A percentile compares a stretch with the other conserved stretches of the same genome.
phyloP scores from a whole-genome alignment of 192 early-diverging fungal species.

The Rhizophagus sp. region DNA sequence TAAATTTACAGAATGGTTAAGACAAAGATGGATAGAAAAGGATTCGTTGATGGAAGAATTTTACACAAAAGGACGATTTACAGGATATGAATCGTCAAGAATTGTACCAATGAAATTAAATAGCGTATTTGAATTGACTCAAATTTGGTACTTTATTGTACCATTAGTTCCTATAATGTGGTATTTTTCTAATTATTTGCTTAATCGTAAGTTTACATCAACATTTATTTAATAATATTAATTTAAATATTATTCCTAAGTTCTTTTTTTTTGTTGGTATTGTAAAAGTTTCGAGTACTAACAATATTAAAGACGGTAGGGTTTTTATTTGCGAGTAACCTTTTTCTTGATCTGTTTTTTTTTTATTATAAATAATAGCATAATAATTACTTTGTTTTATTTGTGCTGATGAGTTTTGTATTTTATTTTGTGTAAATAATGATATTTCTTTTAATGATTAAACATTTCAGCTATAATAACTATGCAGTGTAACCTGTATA shows the following conservation, averaged over 20 bases:
- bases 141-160: constrained; percentile 30
- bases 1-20: constrained; percentile 75
- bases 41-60: constrained; percentile 79
- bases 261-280: no score
- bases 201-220: background rate
- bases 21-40: constrained; percentile 78
- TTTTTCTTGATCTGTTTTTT: no score
- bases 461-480: no score
- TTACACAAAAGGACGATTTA: constrained; percentile 75
- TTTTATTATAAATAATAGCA: no score
- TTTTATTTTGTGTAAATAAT: no score
- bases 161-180: constrained; percentile 17
- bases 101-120: background rate
- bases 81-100: constrained; percentile 33
- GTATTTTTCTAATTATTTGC: constrained; percentile 1
- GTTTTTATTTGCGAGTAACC: no score
- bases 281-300: no score
- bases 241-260: background rate
- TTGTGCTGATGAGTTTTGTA: no score
- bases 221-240: background rate
- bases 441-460: no score
- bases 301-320: no score
- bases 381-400: no score
- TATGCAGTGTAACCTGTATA: no score
- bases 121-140: constrained; percentile 10